A percentile compares a stretch with the other conserved stretches of the same genome.
phyloP scores from a whole-genome alignment of 2,329 filamentous ascomycete species.

The Fusarium penzigii region DNA sequence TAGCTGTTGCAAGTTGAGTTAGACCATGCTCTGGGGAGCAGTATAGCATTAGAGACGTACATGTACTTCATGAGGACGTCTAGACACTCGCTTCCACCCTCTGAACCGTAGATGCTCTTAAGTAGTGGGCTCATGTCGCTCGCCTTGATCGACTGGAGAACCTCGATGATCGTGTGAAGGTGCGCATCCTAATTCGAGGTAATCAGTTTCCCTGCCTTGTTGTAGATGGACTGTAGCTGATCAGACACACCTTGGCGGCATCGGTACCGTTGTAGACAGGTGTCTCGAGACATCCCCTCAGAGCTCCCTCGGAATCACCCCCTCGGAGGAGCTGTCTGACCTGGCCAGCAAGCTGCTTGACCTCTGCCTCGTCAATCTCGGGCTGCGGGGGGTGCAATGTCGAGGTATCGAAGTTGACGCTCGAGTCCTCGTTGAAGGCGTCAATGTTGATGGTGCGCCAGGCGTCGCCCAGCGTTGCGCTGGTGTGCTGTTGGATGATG shows the following conservation, averaged over 20 bases:
- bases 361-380: constrained; percentile 74
- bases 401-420: constrained; percentile 85
- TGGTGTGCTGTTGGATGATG: constrained; percentile 66
- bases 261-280: constrained; percentile 71
- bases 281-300: constrained; percentile 81
- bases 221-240: too few relatives aligned
- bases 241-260: constrained; percentile 52
- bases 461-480: constrained; percentile 61
- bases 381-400: constrained; percentile 77
- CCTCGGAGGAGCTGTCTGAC: constrained; percentile 85
- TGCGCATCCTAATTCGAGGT: constrained; percentile 68
- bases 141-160: constrained; percentile 93
- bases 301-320: constrained; percentile 83
- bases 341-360: constrained; percentile 75
- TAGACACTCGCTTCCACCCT: constrained; percentile 79
- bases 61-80: constrained; percentile 98
- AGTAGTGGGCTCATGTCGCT: constrained; percentile 92
- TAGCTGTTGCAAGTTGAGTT: constrained; percentile 55
- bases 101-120: constrained; percentile 73
- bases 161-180: constrained; percentile 84
- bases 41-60: constrained; percentile 51
- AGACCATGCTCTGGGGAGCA: constrained; percentile 1
- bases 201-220: constrained; percentile 7
- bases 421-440: constrained; percentile 84
- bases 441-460: constrained; percentile 95